Evolutionary conservation across 371 early-diverging fungal genomes (phyloP).

Genomic region (Mortierella sp.): DNA sequence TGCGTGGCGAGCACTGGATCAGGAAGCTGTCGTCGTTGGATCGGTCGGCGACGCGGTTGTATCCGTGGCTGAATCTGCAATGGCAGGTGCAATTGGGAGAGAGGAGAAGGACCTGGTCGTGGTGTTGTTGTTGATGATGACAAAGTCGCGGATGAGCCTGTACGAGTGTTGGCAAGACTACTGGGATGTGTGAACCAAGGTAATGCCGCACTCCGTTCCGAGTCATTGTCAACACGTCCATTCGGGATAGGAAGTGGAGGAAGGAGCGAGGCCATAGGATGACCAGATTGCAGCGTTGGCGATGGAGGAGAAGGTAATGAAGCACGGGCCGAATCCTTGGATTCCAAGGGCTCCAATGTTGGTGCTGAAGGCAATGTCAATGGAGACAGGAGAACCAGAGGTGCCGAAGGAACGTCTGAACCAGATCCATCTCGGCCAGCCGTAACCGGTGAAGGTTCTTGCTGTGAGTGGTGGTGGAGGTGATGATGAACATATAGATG

Average conservation of each 20-base stretch:
- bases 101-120: neutral
- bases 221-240: neutral
- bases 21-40: constrained; percentile 4
- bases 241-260: constrained; percentile 25
- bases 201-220: no score
- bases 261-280: constrained; percentile 9
- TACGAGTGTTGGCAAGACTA: constrained; percentile 12
- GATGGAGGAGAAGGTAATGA: constrained; percentile 9
- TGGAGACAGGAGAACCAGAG: constrained; percentile 19
- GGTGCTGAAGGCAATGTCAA: constrained; percentile 5
- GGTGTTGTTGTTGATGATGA: neutral
- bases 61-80: neutral
- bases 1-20: constrained; percentile 19
- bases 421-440: neutral
- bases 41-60: constrained; percentile 2
- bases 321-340: no score
- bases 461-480: constrained; percentile 32
- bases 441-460: constrained; percentile 3
- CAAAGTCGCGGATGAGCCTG: neutral
- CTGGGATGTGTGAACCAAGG: constrained; percentile 31
- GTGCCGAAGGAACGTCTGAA: constrained; percentile 1
- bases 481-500: constrained; percentile 47
- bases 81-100: neutral
- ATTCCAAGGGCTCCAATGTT: no score
- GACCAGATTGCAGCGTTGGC: constrained; percentile 4